phyloP scores from a whole-genome alignment of 805 yeast genomes.

The Candida ascalaphidarum region DNA sequence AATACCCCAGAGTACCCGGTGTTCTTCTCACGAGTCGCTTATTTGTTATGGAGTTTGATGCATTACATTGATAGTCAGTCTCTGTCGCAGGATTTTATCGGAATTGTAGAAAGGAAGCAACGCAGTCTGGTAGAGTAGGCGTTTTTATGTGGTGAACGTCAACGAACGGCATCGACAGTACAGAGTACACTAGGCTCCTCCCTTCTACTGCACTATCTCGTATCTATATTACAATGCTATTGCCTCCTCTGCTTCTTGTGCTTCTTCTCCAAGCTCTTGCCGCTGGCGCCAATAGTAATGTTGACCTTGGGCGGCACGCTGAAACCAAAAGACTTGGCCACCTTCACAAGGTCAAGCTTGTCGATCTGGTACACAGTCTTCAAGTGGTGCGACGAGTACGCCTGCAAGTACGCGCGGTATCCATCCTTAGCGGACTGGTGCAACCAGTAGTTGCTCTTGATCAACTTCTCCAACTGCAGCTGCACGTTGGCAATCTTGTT shows the following conservation, averaged over 20 bases:
- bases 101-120: no score
- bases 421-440: conserved; percentile 97
- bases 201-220: no score
- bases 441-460: conserved; percentile 85
- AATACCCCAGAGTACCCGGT: no score
- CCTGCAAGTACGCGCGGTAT: conserved; percentile 92
- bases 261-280: conserved; percentile 47
- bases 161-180: no score
- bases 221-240: no score
- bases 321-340: conserved; percentile 93
- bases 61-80: no score
- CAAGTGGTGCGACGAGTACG: conserved; percentile 93
- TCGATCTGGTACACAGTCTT: conserved; percentile 96
- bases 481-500: conserved; percentile 95
- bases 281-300: conserved; percentile 91
- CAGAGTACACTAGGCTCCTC: no score
- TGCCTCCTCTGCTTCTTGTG: conserved; percentile 35
- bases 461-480: conserved; percentile 82
- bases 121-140: no score
- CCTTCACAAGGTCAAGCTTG: conserved; percentile 87
- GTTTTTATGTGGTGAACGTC: no score
- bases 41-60: no score
- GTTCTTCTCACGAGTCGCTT: no score
- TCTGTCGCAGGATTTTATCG: no score
- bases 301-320: conserved; percentile 94